Percentiles rank a stretch among this genome's conserved stretches.
phyloP scores from a whole-genome alignment of 768 basidiomycete genomes.

The Exsudoporus frostii region DNA sequence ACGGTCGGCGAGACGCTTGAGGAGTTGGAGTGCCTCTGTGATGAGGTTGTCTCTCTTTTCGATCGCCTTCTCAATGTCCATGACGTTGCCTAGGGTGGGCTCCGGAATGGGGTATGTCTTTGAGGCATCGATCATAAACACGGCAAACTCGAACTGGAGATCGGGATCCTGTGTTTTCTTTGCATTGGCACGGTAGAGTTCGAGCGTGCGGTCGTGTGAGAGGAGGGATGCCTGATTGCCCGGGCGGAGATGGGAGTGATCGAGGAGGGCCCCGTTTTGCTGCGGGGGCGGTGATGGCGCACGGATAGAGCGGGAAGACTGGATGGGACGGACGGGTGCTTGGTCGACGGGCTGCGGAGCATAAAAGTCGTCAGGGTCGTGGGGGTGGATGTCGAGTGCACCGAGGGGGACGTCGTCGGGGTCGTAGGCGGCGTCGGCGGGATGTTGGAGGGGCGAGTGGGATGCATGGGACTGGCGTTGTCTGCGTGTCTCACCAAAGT shows the following conservation, averaged over 20 bases:
- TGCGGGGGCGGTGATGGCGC: conserved; percentile 60
- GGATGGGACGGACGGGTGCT: conserved; percentile 33
- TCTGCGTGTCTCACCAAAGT: conserved; percentile 13
- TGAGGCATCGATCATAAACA: conserved; percentile 97
- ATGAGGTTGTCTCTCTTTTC: conserved; percentile 86
- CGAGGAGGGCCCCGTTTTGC: conserved; percentile 62
- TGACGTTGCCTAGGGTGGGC: conserved; percentile 65
- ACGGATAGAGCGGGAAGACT: conserved; percentile 53
- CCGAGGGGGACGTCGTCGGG: conserved; percentile 41
- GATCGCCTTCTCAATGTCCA: conserved; percentile 76
- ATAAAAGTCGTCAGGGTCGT: conserved; percentile 44
- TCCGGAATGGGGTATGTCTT: conserved; percentile 81
- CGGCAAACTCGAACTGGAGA: conserved; percentile 96
- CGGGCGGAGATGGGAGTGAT: conserved; percentile 90
- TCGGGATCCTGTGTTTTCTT: conserved; percentile 99
- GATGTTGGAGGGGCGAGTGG: conserved; percentile 25
- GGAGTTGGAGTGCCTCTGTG: conserved; percentile 80
- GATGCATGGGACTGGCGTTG: conserved; percentile 14
- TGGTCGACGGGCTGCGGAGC: conserved; percentile 27
- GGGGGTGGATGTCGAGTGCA: conserved; percentile 24
- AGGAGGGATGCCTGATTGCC: conserved; percentile 91
- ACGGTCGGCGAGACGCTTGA: conserved; percentile 89
- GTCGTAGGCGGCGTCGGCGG: conserved; percentile 34
- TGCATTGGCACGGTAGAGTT: conserved; percentile 95
- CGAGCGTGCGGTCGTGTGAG: conserved; percentile 93